Conservation (phyloP, 2,329 filamentous ascomycete species). For the Paracamarosporium sp. region DNA sequence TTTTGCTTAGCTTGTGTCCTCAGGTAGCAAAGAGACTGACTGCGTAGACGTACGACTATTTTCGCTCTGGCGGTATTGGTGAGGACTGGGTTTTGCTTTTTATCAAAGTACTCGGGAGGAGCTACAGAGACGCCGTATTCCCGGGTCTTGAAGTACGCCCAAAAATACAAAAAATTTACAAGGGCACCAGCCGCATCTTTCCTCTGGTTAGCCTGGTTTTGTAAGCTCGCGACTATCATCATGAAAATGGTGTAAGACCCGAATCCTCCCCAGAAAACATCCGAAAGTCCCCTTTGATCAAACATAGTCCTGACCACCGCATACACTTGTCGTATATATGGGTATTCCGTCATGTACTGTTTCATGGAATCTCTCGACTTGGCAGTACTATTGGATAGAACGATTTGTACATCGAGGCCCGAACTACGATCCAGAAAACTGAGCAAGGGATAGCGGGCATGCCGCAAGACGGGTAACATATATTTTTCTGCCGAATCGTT, state of each 20-base stretch:
- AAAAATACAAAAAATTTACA: slow-evolving; percentile 58
- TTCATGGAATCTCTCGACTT: slow-evolving; percentile 52
- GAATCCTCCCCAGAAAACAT: slow-evolving; percentile 57
- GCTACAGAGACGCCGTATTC: slow-evolving; percentile 58
- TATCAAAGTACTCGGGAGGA: slow-evolving; percentile 53
- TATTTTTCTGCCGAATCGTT: slow-evolving; percentile 11
- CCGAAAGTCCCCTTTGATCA: slow-evolving; percentile 57
- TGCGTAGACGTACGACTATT: slow-evolving; percentile 21
- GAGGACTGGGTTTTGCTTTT: slow-evolving; percentile 31
- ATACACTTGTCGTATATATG: slow-evolving; percentile 58
- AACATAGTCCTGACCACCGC: slow-evolving; percentile 58
- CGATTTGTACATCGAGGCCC: slow-evolving; percentile 60
- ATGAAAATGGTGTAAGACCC: slow-evolving; percentile 63
- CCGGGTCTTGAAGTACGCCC: slow-evolving; percentile 54
- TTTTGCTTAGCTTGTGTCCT: not conserved
- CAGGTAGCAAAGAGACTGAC: slow-evolving; percentile 2
- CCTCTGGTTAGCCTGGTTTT: slow-evolving; percentile 47
- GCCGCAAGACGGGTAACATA: slow-evolving; percentile 25
- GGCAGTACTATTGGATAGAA: slow-evolving; percentile 51
- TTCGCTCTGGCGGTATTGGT: slow-evolving; percentile 18
- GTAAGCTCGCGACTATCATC: slow-evolving; percentile 63
- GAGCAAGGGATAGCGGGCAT: slow-evolving; percentile 50
- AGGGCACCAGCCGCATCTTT: slow-evolving; percentile 52
- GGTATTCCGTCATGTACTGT: slow-evolving; percentile 57
- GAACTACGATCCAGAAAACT: slow-evolving; percentile 53